These are phyloP conservation scores for Boletus subcaerulescens DNA, from an alignment of 768 basidiomycete species.

Conservation along the genomic window DNA sequence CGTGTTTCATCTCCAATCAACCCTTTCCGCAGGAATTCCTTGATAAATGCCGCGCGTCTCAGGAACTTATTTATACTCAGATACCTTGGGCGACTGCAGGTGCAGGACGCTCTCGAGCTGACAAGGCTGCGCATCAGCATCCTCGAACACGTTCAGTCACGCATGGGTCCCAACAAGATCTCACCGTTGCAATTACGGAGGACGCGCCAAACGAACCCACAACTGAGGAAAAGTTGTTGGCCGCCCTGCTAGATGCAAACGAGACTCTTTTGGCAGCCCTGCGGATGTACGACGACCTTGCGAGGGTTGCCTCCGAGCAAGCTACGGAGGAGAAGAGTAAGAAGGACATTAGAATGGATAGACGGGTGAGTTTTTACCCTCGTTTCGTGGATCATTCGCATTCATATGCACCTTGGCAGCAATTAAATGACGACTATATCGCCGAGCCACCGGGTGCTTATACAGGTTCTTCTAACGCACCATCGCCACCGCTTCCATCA, in stretches of 20 bases:
- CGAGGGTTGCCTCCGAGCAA: constrained; percentile 57
- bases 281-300: constrained; percentile 74
- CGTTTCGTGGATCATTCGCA: constrained; percentile 16
- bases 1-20: neutral
- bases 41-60: constrained; percentile 71
- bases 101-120: constrained; percentile 64
- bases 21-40: constrained; percentile 70
- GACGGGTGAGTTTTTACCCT: constrained; percentile 47
- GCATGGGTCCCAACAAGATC: constrained; percentile 22
- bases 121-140: constrained; percentile 16
- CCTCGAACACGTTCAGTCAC: constrained; percentile 16
- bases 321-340: constrained; percentile 64
- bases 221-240: constrained; percentile 71
- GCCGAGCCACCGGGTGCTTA: constrained; percentile 18
- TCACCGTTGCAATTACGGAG: constrained; percentile 25
- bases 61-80: constrained; percentile 82
- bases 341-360: constrained; percentile 63
- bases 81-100: constrained; percentile 89
- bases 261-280: constrained; percentile 66
- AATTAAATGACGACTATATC: constrained; percentile 23
- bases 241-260: constrained; percentile 70
- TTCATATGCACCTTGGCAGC: constrained; percentile 11
- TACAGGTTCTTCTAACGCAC: constrained; percentile 30
- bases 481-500: constrained; percentile 26
- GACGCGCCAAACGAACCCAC: constrained; percentile 49